Evolutionary conservation across 305 asterid genomes (phyloP).

Genomic region (Stenogyne calaminthoides): DNA sequence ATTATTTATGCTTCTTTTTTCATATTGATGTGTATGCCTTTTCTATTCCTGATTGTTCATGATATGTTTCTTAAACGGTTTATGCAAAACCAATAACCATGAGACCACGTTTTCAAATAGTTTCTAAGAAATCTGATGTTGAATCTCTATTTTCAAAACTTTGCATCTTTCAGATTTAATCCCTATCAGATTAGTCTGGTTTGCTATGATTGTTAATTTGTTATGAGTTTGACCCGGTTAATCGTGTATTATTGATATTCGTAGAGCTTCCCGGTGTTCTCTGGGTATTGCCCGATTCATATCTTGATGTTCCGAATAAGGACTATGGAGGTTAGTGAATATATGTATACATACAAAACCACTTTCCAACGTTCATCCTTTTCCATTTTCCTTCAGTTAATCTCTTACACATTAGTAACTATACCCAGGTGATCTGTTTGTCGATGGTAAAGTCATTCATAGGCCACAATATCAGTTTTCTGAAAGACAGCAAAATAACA

Average conservation of each 20-base stretch:
- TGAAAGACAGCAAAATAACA: conserved; percentile 50
- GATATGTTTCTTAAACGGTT: neutral
- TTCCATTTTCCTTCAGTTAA: neutral
- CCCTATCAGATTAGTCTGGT: neutral
- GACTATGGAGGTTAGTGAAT: conserved; percentile 80
- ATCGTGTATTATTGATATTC: conserved; percentile 28
- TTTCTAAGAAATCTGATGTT: neutral
- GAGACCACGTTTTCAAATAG: neutral
- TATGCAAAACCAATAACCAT: neutral
- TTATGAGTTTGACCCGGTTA: neutral
- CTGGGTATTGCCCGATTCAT: conserved; percentile 94
- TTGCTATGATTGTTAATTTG: conserved; percentile 16
- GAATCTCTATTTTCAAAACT: neutral
- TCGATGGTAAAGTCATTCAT: conserved; percentile 83
- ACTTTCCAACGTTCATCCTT: neutral
- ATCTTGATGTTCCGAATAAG: conserved; percentile 87
- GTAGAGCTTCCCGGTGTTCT: conserved; percentile 77
- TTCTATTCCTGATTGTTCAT: neutral
- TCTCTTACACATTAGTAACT: conserved; percentile 22
- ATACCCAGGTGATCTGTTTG: conserved; percentile 66
- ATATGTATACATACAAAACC: neutral
- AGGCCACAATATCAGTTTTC: conserved; percentile 76
- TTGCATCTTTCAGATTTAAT: neutral
- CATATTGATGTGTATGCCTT: neutral
- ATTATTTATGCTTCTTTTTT: neutral